These are phyloP conservation scores for Rubia balearica DNA, from an alignment of 305 asterid species.

Conservation along the genomic window DNA sequence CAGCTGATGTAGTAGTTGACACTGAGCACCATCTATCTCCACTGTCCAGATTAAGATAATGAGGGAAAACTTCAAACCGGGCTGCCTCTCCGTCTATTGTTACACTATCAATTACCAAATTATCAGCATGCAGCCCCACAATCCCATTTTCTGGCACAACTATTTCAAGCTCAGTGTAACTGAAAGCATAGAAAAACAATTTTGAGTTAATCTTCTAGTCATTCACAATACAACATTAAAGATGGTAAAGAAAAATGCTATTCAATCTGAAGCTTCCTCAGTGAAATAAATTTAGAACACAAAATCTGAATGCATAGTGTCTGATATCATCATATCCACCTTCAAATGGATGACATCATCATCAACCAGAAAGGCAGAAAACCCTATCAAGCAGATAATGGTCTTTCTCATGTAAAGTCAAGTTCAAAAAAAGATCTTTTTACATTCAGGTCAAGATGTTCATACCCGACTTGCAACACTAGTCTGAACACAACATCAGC, in stretches of 20 bases:
- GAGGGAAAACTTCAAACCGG: constrained; percentile 85
- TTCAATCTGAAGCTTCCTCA: background rate
- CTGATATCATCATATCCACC: too few species aligned
- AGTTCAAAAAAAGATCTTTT: background rate
- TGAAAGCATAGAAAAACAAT: constrained; percentile 21
- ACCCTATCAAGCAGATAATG: background rate
- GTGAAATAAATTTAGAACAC: background rate
- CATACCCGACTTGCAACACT: background rate
- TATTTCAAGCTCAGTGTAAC: constrained; percentile 88
- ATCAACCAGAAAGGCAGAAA: background rate
- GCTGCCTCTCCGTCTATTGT: constrained; percentile 94
- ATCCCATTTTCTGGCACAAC: constrained; percentile 89
- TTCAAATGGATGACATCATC: background rate
- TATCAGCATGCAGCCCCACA: constrained; percentile 95
- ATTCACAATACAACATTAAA: background rate
- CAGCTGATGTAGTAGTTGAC: constrained; percentile 87
- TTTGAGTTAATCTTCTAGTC: background rate
- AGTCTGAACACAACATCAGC: background rate
- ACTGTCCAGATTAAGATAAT: constrained; percentile 69
- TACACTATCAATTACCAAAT: constrained; percentile 86
- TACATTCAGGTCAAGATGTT: background rate
- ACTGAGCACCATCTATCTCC: constrained; percentile 98
- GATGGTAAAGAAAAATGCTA: too few species aligned
- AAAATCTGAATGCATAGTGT: background rate
- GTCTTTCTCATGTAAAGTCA: background rate